Evolutionary conservation across 495 filamentous ascomycete species (phyloP), one percentile per base, ranked within the genome.

Genomic region (Viridothelium virens): DNA sequence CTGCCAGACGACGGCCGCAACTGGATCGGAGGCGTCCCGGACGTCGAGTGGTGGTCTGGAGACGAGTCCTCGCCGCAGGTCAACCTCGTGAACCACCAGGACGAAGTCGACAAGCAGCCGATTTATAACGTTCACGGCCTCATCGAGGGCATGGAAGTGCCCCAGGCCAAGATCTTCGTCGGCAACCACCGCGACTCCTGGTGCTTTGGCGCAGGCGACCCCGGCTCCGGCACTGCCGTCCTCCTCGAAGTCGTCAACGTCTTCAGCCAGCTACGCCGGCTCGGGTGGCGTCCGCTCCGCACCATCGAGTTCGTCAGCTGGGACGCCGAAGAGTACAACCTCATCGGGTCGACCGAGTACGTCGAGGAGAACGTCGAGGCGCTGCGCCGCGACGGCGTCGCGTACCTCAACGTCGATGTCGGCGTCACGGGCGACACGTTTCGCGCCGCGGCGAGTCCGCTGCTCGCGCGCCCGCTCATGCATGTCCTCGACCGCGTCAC

Each of bases 151-250:
- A 74, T 89, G 38, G 94, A 97, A 70, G 86, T 92, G 69, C 80
- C 79, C 2, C 85, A 92, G 63, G 96, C 96, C 77, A 88, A 87
- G 61, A 87, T 98, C 72, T 89, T 96, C 63, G 82, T 98, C 65
- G 95, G 94, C 34, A 96, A 92, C 73, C 94, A 96, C 74, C 90
- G 94, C 25, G 94, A 98, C 74, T 87, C 91, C 7, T 97, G 90
- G 91, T 89, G 91, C 64, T 89, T 95, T 71, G 93, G 95, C 66
- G 91, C 91, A 63, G 84, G 85, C 1, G 89, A 92, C 68, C 90
- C 95, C 0, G 89, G 90, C 65, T 91, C 89, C 62, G 95, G 93
- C 14, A 96, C 92, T 0, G 95, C 94, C 12, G 83, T 96, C 36
- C 88, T 97, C 80, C 76, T 97, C 18, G 95, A 98, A 76, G 81